Evolutionary conservation across 441 rosid species (phyloP), one percentile per base, ranked within the genome.

Genomic region (Breynia disticha): DNA sequence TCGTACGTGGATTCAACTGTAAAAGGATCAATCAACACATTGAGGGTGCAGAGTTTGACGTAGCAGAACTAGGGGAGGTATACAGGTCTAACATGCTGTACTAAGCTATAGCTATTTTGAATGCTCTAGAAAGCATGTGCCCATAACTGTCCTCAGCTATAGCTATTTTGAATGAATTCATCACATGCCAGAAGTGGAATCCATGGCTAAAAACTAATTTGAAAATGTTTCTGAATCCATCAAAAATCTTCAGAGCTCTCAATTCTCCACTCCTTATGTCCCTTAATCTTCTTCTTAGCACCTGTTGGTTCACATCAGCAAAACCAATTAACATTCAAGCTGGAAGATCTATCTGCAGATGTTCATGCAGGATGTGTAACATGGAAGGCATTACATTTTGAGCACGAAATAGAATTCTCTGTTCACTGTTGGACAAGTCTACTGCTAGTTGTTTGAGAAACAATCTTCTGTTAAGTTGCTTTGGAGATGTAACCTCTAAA

Each of bases 381-480:
- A 28, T 4, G 56, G 43, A 50, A 13, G 19, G 7, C 7, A 3
- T 9, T 78, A 93, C 98, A 53, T 79, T 78, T 81, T 88, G 94
- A 52, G 97, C 80, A 54, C 95, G 88, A 52, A 73, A 93, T 16
- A 88, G 75, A 72, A 86, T 88, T 74, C 95, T 81, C 54, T 69
- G 87, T 64, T 88, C 97, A 35, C 95, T 93, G 46, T 71, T 78
- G 59, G 86, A 88, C 75, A 93, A 71, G 78, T 93, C 98, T 57
- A 88, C 95, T 3, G 95, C 97, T 54, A 93, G 66, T 77, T 93
- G 98, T 70, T 93, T 93, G 58, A 91, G 76, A 73, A 91, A 91
- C 63, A 81, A 57, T 67, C 83, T 81, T 46, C 95, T 74, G 75
- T 81, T 93, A 19, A 88, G 76, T 54, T 86, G 98, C 75, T 84